phyloP scores from a whole-genome alignment of 345 rosid genomes.

The Eucalyptus pauciflora region DNA sequence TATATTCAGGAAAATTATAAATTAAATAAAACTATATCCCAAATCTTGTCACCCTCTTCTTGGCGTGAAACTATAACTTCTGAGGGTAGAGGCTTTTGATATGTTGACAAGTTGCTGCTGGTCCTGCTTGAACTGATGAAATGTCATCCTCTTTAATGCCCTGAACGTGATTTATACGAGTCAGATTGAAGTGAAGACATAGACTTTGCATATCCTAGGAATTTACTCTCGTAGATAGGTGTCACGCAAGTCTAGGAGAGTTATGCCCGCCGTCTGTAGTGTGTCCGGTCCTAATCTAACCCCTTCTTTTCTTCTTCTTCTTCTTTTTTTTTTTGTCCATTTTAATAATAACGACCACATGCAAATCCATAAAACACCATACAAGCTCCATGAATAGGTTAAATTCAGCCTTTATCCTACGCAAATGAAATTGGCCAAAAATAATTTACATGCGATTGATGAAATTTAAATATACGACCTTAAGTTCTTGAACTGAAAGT shows the following conservation, averaged over 20 bases:
- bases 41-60: neutral
- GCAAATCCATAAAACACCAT: neutral
- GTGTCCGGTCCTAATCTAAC: neutral
- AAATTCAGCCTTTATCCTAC: neutral
- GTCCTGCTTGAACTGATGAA: neutral
- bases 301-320: neutral
- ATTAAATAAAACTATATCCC: neutral
- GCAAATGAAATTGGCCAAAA: neutral
- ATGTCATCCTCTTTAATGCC: neutral
- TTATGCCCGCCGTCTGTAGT: neutral
- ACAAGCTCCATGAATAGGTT: neutral
- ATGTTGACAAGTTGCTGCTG: neutral
- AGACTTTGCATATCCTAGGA: neutral
- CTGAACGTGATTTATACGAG: neutral
- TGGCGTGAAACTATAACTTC: neutral
- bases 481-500: neutral
- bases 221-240: neutral
- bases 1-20: neutral
- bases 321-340: neutral
- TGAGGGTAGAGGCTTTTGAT: neutral
- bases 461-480: neutral
- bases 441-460: neutral
- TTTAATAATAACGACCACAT: neutral
- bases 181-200: neutral
- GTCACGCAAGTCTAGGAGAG: neutral